A percentile compares a stretch with the other conserved stretches of the same genome.
phyloP scores from a whole-genome alignment of 495 filamentous ascomycete genomes.

The Aspergillus conjunctus region DNA sequence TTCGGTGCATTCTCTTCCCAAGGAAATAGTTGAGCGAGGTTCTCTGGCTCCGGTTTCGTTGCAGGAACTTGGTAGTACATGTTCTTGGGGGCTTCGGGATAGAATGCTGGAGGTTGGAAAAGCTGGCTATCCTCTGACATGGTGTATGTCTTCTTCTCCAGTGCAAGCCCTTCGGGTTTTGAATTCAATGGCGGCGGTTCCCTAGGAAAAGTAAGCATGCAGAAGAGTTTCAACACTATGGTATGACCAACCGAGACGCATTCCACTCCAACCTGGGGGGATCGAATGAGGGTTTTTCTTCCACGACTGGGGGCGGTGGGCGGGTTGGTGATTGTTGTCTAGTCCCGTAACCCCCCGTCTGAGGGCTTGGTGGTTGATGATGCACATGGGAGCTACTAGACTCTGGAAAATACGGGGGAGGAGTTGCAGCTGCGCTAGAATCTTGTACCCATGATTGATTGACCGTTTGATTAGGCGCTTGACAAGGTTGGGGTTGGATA shows the following conservation, averaged over 20 bases:
- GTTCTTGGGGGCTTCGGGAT: constrained; percentile 79
- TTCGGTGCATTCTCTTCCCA: constrained; percentile 72
- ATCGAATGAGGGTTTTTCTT: constrained; percentile 38
- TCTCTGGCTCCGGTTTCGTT: constrained; percentile 56
- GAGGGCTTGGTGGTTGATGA: constrained; percentile 41
- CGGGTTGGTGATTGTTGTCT: constrained; percentile 31
- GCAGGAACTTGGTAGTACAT: constrained; percentile 83
- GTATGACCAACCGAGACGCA: constrained; percentile 57
- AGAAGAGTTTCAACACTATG: background rate
- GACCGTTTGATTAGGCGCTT: constrained; percentile 12
- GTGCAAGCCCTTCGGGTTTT: constrained; percentile 74
- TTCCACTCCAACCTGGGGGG: constrained; percentile 67
- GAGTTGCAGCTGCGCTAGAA: constrained; percentile 5
- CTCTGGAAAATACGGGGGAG: constrained; percentile 3
- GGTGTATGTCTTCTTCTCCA: constrained; percentile 69
- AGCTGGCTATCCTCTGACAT: constrained; percentile 72
- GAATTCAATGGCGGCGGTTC: constrained; percentile 73
- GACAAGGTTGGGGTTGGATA: constrained; percentile 27
- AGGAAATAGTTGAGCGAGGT: constrained; percentile 73
- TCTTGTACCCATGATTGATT: constrained; percentile 17
- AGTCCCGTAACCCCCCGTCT: constrained; percentile 23
- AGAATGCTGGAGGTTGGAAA: constrained; percentile 72
- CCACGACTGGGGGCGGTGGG: constrained; percentile 44
- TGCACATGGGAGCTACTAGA: constrained; percentile 20
- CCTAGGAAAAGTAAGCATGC: constrained; percentile 48